Evolutionary conservation across 306 rosid species (phyloP).

Genomic region (Quercus parvula): DNA sequence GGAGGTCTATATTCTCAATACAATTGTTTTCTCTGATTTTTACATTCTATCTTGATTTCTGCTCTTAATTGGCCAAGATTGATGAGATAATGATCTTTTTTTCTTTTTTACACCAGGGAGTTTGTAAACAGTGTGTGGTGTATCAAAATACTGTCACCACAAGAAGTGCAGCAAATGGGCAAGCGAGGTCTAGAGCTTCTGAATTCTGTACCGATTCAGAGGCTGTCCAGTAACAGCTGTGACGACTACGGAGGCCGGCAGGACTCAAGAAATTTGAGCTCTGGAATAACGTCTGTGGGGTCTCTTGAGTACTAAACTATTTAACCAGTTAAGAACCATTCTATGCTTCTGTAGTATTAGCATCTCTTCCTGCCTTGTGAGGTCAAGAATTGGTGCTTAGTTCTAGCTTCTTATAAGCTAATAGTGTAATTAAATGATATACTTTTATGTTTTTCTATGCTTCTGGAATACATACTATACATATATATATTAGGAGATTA

Average conservation of each 20-base stretch:
- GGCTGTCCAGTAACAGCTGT: constrained; percentile 65
- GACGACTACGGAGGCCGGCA: constrained; percentile 71
- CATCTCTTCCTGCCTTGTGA: constrained; percentile 34
- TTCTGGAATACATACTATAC: constrained; percentile 43
- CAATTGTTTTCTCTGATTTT: neutral
- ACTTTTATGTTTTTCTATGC: constrained; percentile 32
- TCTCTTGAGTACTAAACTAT: constrained; percentile 63
- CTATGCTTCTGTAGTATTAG: constrained; percentile 52
- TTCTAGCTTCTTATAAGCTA: constrained; percentile 53
- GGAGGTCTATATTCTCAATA: no score
- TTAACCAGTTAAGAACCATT: constrained; percentile 37
- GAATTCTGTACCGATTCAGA: constrained; percentile 75
- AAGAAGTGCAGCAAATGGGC: constrained; percentile 94
- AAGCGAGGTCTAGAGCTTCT: constrained; percentile 73
- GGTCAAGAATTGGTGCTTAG: constrained; percentile 42
- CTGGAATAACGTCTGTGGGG: constrained; percentile 79
- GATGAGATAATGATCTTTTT: constrained; percentile 5
- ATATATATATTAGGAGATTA: constrained; percentile 51
- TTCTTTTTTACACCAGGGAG: constrained; percentile 52
- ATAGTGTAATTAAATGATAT: constrained; percentile 65
- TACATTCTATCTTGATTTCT: neutral
- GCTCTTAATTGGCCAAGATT: neutral
- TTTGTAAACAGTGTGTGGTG: constrained; percentile 94
- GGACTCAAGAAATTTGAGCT: constrained; percentile 69
- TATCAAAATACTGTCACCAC: constrained; percentile 94